Evolutionary conservation across 805 yeast genomes (phyloP), one percentile per base, ranked within the genome.

Genomic region (Lachancea fermentati): DNA sequence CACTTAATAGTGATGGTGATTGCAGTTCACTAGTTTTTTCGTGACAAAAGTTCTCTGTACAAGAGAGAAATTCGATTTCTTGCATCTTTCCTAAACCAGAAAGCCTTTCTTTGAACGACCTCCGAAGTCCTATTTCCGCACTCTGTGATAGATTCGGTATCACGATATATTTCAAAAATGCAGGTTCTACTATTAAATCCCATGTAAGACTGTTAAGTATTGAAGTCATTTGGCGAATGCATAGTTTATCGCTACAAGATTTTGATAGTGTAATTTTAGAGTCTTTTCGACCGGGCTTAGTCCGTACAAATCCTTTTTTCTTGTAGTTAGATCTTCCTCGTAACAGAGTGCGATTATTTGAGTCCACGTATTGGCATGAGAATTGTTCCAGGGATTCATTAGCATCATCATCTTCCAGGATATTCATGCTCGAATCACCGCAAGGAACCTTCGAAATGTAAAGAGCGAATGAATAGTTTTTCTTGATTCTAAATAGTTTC

Each of bases 231-330:
- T 86, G 96, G 43, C 72, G 71, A 36, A 81, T 38, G 32, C 85
- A 71, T 18, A 91, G 58, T 53, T 91, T 91, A 58, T 91, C 97
- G 1, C 94, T 78, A 57, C 97, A 91, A 1, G 96, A 85, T 58
- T 88, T 91, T 22, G 94, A 84, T 36, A 73, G 60, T 0, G 95
- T 75, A 3, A 78, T 47, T 2, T 73, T 72, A 2, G 96, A 82
- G 56, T 93, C 97, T 19, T 69, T 58, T 37, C 97, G 61, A 1
- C 98, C 98, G 0, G 97, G 98, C 55, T 93, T 91, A 0, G 97
- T 89, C 46, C 98, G 68, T 1, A 91, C 88, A 6, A 66, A 60
- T 0, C 96, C 95, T 2, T 71, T 60, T 14, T 62, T 51, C 12
- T 62, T 63, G 48, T 76, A 81, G 55, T 76, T 67, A 26, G 72